Evolutionary conservation across 257 asterid species (phyloP), one percentile per base, ranked within the genome.

Genomic region (Jacaranda mimosifolia): DNA sequence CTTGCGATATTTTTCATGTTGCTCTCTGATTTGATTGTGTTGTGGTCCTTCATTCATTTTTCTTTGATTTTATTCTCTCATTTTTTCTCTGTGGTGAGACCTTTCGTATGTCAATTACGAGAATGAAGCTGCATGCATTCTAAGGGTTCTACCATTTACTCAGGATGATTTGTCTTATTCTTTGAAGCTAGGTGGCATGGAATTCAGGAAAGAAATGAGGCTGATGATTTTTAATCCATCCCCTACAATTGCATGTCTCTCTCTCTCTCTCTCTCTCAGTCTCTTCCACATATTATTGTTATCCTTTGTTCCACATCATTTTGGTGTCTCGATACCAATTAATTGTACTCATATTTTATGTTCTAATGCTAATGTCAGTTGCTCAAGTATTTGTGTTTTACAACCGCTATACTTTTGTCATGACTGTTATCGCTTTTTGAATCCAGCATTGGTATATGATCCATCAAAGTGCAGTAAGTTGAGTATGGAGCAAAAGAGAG

Each of bases 401-500:
- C 38, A 49, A 48, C 9, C 39, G 48, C 48, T 55, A 4, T 42
- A 56, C 3, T 38, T 32, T 46, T 38, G 53, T 46, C 76, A 13
- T 39, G 15, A 45, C 9, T 79, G 35, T 46, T 40, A 18, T 53
- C 52, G 18, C 53, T 43, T 58, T 52, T 72, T 74, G 70, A 36
- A 36, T 75, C 68, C 91, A 91, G 94, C 89, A 77, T 64, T 86
- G 75, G 85, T 72, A 35, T 77, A 80, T 75, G 92, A 88, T 79
- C 86, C 89, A 75, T 74, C 75, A 53, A 87, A 77, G 80, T 85
- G 87, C 92, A 81, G 89, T 63, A 87, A 82, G 76, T 75, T 89
- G 85, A 89, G 89, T 73, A 75, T 88, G 91, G 97, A 88, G 78
- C 92, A 88, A 80, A 91, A 83, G 83, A 83, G 94, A 69, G 90